phyloP scores from a whole-genome alignment of 805 yeast genomes.

The Barnettozyma californica region DNA sequence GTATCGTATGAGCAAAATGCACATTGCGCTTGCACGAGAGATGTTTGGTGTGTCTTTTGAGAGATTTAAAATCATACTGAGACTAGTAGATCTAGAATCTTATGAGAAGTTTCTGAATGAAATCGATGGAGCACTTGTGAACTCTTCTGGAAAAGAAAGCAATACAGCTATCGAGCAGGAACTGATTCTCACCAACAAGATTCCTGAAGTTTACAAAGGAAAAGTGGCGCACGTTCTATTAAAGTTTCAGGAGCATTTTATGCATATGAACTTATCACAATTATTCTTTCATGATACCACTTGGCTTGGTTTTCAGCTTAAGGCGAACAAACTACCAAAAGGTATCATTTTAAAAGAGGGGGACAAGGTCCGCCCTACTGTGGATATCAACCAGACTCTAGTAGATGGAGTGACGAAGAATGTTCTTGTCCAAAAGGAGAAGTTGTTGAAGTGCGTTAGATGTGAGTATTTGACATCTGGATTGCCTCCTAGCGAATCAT shows the following conservation, averaged over 20 bases:
- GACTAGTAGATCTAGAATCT: constrained; percentile 35
- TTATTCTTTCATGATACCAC: constrained; percentile 58
- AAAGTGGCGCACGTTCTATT: constrained; percentile 26
- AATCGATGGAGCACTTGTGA: constrained; percentile 31
- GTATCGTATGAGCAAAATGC: constrained; percentile 7
- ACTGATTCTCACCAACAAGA: constrained; percentile 23
- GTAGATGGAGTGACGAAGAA: constrained; percentile 29
- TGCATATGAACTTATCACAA: constrained; percentile 29
- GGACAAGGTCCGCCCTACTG: constrained; percentile 29
- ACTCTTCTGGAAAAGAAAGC: constrained; percentile 12
- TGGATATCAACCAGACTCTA: constrained; percentile 26
- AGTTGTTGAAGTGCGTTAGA: constrained; percentile 43
- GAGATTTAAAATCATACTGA: constrained; percentile 30
- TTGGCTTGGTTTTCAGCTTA: constrained; percentile 49
- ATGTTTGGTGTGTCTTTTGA: constrained; percentile 46
- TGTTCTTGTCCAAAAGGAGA: constrained; percentile 20
- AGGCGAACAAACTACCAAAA: constrained; percentile 24
- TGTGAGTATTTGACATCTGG: constrained; percentile 45
- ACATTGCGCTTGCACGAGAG: constrained; percentile 43
- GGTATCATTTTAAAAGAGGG: constrained; percentile 31
- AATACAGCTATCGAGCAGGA: constrained; percentile 18
- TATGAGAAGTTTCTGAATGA: constrained; percentile 62
- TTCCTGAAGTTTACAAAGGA: constrained; percentile 22
- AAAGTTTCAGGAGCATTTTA: constrained; percentile 28
- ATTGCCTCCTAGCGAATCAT: constrained; percentile 28